Conservation (phyloP, 129 eudicot genomes). For the Flaveria linearis region DNA sequence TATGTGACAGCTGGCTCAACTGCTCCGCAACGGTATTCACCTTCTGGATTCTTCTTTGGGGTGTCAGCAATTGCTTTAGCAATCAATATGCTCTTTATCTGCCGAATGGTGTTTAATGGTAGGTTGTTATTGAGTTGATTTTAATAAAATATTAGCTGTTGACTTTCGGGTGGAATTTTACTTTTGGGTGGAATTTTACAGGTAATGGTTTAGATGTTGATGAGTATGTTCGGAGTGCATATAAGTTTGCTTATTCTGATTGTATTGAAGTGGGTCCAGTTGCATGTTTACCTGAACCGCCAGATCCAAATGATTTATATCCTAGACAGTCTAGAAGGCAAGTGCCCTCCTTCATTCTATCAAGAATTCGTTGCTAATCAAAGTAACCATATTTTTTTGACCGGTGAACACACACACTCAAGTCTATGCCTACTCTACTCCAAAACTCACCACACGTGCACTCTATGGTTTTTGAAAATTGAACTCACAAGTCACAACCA, state of each 20-base stretch:
- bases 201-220: constrained; percentile 97
- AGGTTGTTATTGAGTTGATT: constrained; percentile 27
- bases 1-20: constrained; percentile 93
- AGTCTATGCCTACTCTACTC: too few species aligned
- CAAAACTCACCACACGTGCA: too few species aligned
- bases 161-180: background rate
- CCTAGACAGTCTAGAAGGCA: constrained; percentile 95
- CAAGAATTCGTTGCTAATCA: background rate
- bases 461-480: too few species aligned
- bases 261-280: constrained; percentile 97
- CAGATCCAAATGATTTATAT: constrained; percentile 91
- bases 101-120: constrained; percentile 98
- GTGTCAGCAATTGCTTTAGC: constrained; percentile 98
- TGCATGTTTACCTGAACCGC: constrained; percentile 94
- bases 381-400: background rate
- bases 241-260: constrained; percentile 91
- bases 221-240: constrained; percentile 94
- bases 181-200: constrained; percentile 25
- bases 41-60: constrained; percentile 99
- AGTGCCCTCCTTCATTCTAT: constrained; percentile 30
- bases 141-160: constrained; percentile 5
- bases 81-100: constrained; percentile 95
- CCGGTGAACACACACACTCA: too few species aligned
- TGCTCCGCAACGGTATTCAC: constrained; percentile 88
- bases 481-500: too few species aligned